These are phyloP conservation scores for Allantophomopsis lycopodina DNA, from an alignment of 2,329 filamentous ascomycete genomes.

Conservation along the genomic window DNA sequence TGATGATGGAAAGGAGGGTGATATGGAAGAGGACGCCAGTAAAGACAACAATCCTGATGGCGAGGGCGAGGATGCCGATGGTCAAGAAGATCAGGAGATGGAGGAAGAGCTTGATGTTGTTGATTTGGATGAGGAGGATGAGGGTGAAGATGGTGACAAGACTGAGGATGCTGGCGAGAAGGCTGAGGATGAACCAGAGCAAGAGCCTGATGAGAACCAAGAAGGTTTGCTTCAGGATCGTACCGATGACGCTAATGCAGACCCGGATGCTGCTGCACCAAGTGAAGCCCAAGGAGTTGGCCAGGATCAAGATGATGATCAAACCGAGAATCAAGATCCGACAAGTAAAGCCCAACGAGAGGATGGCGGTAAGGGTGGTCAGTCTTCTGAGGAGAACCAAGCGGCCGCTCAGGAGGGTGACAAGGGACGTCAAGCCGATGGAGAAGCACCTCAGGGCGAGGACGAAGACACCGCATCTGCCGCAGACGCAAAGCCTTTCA, in stretches of 20 bases:
- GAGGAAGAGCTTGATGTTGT: conserved; percentile 18
- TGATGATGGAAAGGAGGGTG: conserved; percentile 24
- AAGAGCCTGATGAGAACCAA: conserved; percentile 36
- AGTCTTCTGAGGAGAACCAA: conserved; percentile 48
- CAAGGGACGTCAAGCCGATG: conserved; percentile 26
- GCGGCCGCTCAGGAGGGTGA: conserved; percentile 51
- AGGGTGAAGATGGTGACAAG: conserved; percentile 20
- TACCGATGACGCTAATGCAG: conserved; percentile 33
- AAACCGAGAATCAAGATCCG: conserved; percentile 47
- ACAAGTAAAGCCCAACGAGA: conserved; percentile 50
- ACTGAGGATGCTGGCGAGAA: conserved; percentile 37
- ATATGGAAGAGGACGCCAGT: conserved; percentile 30
- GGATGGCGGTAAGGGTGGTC: conserved; percentile 51
- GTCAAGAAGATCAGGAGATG: conserved; percentile 23
- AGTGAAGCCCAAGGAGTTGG: conserved; percentile 52
- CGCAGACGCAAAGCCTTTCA: conserved; percentile 59
- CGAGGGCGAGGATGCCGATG: conserved; percentile 20
- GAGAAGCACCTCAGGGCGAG: conserved; percentile 22
- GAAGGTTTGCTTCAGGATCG: conserved; percentile 21
- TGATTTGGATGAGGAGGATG: conserved; percentile 16
- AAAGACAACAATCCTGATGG: conserved; percentile 13
- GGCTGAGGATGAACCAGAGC: conserved; percentile 30
- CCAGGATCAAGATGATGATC: conserved; percentile 49
- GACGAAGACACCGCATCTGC: conserved; percentile 23
- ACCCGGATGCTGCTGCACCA: conserved; percentile 47